Percentiles rank a stretch among this genome's conserved stretches.
Conservation (phyloP, 352 stramenopile genomes). For the Pythium folliculosum region DNA sequence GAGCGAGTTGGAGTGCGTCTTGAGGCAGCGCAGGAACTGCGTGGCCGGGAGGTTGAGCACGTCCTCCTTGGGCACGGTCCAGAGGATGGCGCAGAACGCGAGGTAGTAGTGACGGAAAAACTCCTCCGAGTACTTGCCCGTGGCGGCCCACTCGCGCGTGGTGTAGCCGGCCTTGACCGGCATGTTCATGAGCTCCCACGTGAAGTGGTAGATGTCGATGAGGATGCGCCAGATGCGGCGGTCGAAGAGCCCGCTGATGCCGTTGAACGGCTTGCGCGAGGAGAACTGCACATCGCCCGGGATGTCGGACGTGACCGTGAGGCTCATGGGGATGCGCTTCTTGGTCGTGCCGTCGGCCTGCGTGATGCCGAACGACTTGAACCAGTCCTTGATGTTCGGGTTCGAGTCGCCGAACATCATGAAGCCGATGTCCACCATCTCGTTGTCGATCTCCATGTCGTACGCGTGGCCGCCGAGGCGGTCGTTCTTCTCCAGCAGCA, state of each 20-base stretch:
- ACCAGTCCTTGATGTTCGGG: slow-evolving; percentile 91
- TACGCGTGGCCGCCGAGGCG: slow-evolving; percentile 82
- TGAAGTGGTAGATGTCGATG: slow-evolving; percentile 87
- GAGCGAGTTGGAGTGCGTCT: slow-evolving; percentile 86
- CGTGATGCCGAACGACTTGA: slow-evolving; percentile 84
- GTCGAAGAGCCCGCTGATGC: slow-evolving; percentile 70
- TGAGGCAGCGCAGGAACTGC: slow-evolving; percentile 87
- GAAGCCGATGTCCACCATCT: slow-evolving; percentile 86
- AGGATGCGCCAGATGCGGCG: slow-evolving; percentile 82
- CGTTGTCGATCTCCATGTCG: slow-evolving; percentile 85
- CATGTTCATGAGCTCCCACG: slow-evolving; percentile 85
- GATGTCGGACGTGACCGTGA: slow-evolving; percentile 84
- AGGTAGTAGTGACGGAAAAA: slow-evolving; percentile 90
- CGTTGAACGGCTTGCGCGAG: slow-evolving; percentile 74
- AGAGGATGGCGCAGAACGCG: slow-evolving; percentile 85
- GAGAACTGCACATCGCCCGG: slow-evolving; percentile 85
- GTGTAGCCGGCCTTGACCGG: slow-evolving; percentile 73
- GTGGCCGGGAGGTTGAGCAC: slow-evolving; percentile 80
- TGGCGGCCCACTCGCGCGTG: slow-evolving; percentile 73
- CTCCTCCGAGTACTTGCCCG: slow-evolving; percentile 74
- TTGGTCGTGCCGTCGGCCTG: slow-evolving; percentile 84
- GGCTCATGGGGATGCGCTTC: slow-evolving; percentile 87
- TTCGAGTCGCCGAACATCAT: slow-evolving; percentile 92
- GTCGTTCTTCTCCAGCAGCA: slow-evolving; percentile 83
- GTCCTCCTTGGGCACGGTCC: slow-evolving; percentile 83